phyloP scores from a whole-genome alignment of 306 rosid species.

The Ormosia emarginata region DNA sequence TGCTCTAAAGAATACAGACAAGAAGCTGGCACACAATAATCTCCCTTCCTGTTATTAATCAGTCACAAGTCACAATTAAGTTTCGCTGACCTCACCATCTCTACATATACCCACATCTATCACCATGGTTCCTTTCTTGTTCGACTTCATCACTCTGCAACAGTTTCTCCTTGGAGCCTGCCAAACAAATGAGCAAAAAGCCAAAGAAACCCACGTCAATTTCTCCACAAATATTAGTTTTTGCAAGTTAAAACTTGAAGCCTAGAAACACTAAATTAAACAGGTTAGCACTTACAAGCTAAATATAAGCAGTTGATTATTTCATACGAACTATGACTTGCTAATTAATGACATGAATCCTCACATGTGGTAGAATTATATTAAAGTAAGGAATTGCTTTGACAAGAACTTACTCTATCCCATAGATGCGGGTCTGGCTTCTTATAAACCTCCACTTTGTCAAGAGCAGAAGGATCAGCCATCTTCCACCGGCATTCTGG shows the following conservation, averaged over 20 bases:
- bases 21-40: neutral
- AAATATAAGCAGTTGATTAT: neutral
- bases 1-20: conserved; percentile 20
- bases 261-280: neutral
- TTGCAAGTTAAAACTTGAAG: neutral
- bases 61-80: neutral
- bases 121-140: conserved; percentile 55
- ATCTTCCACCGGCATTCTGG: conserved; percentile 83
- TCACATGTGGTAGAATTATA: neutral
- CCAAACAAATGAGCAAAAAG: neutral
- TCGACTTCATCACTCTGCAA: conserved; percentile 67
- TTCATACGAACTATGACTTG: too few relatives aligned
- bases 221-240: neutral
- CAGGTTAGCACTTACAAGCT: neutral
- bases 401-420: conserved; percentile 69
- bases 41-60: neutral
- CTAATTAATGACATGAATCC: too few relatives aligned
- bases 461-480: conserved; percentile 58
- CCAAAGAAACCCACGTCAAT: conserved; percentile 4
- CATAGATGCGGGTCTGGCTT: conserved; percentile 76
- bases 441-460: conserved; percentile 60
- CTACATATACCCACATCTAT: conserved; percentile 76
- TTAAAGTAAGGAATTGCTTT: neutral
- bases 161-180: conserved; percentile 96
- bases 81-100: conserved; percentile 71